Percentiles rank a stretch among this genome's conserved stretches.
Evolutionary conservation across 805 yeast genomes (phyloP).

Genomic region (Candida lessepsii): DNA sequence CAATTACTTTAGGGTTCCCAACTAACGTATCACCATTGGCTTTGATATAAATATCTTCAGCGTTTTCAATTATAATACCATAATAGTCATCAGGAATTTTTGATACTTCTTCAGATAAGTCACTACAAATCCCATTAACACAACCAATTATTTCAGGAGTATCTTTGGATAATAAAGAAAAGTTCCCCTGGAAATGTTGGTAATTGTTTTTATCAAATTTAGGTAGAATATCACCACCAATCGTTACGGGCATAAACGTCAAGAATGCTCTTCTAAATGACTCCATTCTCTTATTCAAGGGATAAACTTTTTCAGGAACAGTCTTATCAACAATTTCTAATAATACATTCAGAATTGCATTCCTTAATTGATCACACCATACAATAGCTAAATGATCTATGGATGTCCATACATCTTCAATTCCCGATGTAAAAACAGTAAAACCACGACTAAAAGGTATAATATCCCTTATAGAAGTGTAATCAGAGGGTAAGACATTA

Average conservation of each 20-base stretch:
- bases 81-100: not conserved
- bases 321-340: conserved; percentile 56
- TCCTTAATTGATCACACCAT: conserved; percentile 90
- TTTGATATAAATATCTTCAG: too few species aligned
- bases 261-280: conserved; percentile 38
- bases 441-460: conserved; percentile 78
- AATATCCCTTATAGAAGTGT: conserved; percentile 68
- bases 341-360: conserved; percentile 56
- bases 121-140: conserved; percentile 1
- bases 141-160: not conserved
- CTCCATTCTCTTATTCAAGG: conserved; percentile 56
- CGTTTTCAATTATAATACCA: conserved; percentile 5
- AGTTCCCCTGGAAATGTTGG: not conserved
- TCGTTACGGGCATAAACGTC: not conserved
- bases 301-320: conserved; percentile 48
- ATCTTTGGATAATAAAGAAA: not conserved
- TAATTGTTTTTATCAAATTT: not conserved
- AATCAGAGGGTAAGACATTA: conserved; percentile 83
- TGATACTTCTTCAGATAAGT: conserved; percentile 3
- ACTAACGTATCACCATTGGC: too few species aligned
- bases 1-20: not conserved
- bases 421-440: conserved; percentile 78
- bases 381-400: conserved; percentile 93
- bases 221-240: too few species aligned
- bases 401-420: conserved; percentile 91